Percentiles rank a stretch among this genome's conserved stretches.
Evolutionary conservation across 345 rosid genomes (phyloP).

Genomic region (Erysimum cheiranthoides): DNA sequence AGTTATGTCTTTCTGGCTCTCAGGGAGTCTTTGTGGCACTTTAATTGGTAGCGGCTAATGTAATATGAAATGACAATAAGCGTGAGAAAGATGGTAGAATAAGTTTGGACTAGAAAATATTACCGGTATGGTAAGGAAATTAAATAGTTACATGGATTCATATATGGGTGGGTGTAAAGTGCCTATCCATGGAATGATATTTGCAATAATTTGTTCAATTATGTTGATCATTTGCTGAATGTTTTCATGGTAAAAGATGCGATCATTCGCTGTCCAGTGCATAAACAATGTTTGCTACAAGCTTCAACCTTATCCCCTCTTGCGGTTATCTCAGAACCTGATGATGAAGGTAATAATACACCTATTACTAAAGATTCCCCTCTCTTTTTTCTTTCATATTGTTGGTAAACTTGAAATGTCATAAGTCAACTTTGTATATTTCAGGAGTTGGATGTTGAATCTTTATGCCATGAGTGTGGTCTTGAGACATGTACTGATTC

Average conservation of each 20-base stretch:
- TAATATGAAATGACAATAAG: slow-evolving; percentile 10
- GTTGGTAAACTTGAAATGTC: slow-evolving; percentile 36
- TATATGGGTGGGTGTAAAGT: slow-evolving; percentile 1
- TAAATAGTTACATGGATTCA: slow-evolving; percentile 4
- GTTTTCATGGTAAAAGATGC: slow-evolving; percentile 55
- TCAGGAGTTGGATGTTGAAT: slow-evolving; percentile 74
- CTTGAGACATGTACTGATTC: slow-evolving; percentile 66
- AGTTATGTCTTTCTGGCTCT: slow-evolving; percentile 3
- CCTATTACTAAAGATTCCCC: background rate
- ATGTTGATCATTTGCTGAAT: slow-evolving; percentile 30
- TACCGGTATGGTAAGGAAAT: background rate
- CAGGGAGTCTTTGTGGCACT: slow-evolving; percentile 1
- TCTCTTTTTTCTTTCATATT: background rate
- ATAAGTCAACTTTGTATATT: slow-evolving; percentile 6
- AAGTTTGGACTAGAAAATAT: background rate
- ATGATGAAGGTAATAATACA: slow-evolving; percentile 68
- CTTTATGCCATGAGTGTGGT: slow-evolving; percentile 78
- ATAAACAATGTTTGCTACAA: slow-evolving; percentile 81
- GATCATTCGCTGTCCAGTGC: slow-evolving; percentile 63
- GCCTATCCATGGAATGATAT: background rate
- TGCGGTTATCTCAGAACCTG: slow-evolving; percentile 63
- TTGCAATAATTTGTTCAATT: slow-evolving; percentile 12
- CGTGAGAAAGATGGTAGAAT: slow-evolving; percentile 7
- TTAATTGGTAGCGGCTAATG: background rate
- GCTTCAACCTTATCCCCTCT: slow-evolving; percentile 89